Conservation (phyloP, 1,284 basidiomycete genomes). For the Stygiomarasmius scandens region DNA sequence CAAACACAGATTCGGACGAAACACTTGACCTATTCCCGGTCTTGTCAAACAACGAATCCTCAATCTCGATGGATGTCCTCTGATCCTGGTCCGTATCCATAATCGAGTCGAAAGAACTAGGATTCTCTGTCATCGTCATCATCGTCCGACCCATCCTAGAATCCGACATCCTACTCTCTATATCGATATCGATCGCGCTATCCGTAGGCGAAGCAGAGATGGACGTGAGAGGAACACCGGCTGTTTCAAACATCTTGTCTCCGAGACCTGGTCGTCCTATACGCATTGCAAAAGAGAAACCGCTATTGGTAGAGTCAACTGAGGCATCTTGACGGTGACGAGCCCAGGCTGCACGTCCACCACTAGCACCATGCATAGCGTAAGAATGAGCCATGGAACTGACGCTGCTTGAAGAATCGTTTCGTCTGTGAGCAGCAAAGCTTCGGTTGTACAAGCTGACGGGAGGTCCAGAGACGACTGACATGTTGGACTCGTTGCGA, state of each 20-base stretch:
- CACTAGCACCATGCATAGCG: slow-evolving; percentile 51
- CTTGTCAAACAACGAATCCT: slow-evolving; percentile 72
- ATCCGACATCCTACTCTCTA: slow-evolving; percentile 25
- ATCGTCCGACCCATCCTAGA: background rate
- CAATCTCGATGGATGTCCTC: slow-evolving; percentile 40
- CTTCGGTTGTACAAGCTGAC: slow-evolving; percentile 72
- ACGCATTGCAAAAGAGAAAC: slow-evolving; percentile 53
- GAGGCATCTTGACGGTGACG: slow-evolving; percentile 63
- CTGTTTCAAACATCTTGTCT: slow-evolving; percentile 84
- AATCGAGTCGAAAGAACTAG: slow-evolving; percentile 61
- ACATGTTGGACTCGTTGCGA: slow-evolving; percentile 46
- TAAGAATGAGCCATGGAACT: slow-evolving; percentile 59
- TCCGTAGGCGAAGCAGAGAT: slow-evolving; percentile 72
- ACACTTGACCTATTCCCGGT: slow-evolving; percentile 53
- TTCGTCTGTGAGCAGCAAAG: slow-evolving; percentile 46
- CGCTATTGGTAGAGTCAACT: slow-evolving; percentile 67
- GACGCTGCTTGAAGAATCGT: slow-evolving; percentile 54
- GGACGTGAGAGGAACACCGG: slow-evolving; percentile 60
- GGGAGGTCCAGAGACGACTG: slow-evolving; percentile 61
- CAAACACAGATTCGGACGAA: slow-evolving; percentile 70
- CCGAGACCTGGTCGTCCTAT: slow-evolving; percentile 77
- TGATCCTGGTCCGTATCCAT: slow-evolving; percentile 48
- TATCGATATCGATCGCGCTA: slow-evolving; percentile 27
- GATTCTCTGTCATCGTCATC: slow-evolving; percentile 30
- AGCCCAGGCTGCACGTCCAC: slow-evolving; percentile 63